A percentile compares a stretch with the other conserved stretches of the same genome.
These are phyloP conservation scores for Zygoascus flipseniorum DNA, from an alignment of 805 yeast genomes.

Conservation along the genomic window DNA sequence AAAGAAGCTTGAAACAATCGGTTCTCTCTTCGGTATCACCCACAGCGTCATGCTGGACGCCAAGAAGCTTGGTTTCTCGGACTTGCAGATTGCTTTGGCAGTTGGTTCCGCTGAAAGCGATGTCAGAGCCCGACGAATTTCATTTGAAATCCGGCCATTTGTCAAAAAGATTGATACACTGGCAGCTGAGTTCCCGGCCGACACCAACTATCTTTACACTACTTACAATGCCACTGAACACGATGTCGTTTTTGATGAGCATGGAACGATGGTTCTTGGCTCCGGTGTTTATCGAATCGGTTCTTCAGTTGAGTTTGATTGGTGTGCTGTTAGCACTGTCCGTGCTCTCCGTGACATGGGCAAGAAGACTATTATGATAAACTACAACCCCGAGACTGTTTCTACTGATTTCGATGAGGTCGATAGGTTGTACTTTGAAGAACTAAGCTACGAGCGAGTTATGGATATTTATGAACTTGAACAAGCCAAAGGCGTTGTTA, in stretches of 20 bases:
- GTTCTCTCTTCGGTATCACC: slow-evolving; percentile 50
- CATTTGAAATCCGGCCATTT: slow-evolving; percentile 75
- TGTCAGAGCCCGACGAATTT: slow-evolving; percentile 75
- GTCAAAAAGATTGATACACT: slow-evolving; percentile 95
- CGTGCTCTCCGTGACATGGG: slow-evolving; percentile 85
- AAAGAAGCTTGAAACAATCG: slow-evolving; percentile 61
- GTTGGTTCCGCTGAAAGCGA: slow-evolving; percentile 68
- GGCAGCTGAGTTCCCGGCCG: slow-evolving; percentile 98
- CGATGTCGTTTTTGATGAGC: slow-evolving; percentile 78
- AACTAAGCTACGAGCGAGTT: slow-evolving; percentile 89
- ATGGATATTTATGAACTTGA: slow-evolving; percentile 96
- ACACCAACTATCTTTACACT: slow-evolving; percentile 90
- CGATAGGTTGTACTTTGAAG: slow-evolving; percentile 94
- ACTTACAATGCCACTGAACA: slow-evolving; percentile 86
- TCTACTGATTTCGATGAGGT: slow-evolving; percentile 98
- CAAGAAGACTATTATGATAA: slow-evolving; percentile 88
- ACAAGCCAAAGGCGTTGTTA: slow-evolving; percentile 81
- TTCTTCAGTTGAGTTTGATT: slow-evolving; percentile 95
- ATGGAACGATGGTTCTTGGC: slow-evolving; percentile 91
- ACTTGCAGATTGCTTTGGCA: slow-evolving; percentile 79
- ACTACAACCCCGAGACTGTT: slow-evolving; percentile 97
- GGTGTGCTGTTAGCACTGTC: slow-evolving; percentile 98
- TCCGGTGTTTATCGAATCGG: slow-evolving; percentile 99
- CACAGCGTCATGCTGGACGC: slow-evolving; percentile 67
- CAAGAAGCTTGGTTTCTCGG: slow-evolving; percentile 91